Conservation (phyloP, 169 alveolate genomes). For the Plasmodium vivax region DNA sequence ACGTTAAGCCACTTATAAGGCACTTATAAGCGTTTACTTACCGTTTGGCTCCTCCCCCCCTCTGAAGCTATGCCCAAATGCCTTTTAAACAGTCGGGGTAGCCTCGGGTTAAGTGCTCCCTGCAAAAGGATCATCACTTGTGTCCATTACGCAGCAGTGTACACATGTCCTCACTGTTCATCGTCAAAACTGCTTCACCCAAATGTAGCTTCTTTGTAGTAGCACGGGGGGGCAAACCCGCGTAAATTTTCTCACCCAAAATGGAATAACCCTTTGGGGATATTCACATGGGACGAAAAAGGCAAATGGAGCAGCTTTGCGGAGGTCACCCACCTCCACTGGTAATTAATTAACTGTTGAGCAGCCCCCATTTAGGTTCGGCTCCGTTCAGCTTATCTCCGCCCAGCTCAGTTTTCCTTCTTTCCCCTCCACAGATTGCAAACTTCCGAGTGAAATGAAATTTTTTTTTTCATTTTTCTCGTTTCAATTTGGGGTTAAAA, state of each 20-base stretch:
- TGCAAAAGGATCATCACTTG: no score
- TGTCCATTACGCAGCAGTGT: neutral
- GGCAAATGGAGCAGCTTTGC: neutral
- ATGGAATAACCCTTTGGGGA: neutral
- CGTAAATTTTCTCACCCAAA: neutral
- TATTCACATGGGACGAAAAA: neutral
- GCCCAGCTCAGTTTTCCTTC: neutral
- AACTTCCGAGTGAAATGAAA: neutral
- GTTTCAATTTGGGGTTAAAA: neutral
- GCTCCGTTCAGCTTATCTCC: neutral
- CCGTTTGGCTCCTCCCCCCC: neutral
- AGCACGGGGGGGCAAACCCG: neutral
- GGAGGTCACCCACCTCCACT: neutral
- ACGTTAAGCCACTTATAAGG: no score
- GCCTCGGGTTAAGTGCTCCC: neutral
- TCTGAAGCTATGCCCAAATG: neutral
- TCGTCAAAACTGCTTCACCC: neutral
- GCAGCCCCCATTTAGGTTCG: neutral
- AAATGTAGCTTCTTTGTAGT: neutral
- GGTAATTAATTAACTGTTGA: neutral
- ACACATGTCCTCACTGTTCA: neutral
- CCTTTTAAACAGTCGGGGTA: neutral
- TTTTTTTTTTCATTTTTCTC: neutral
- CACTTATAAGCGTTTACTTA: neutral
- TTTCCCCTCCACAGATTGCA: neutral